phyloP scores from a whole-genome alignment of 1,284 basidiomycete genomes.

The Paramarasmius palmivorus region DNA sequence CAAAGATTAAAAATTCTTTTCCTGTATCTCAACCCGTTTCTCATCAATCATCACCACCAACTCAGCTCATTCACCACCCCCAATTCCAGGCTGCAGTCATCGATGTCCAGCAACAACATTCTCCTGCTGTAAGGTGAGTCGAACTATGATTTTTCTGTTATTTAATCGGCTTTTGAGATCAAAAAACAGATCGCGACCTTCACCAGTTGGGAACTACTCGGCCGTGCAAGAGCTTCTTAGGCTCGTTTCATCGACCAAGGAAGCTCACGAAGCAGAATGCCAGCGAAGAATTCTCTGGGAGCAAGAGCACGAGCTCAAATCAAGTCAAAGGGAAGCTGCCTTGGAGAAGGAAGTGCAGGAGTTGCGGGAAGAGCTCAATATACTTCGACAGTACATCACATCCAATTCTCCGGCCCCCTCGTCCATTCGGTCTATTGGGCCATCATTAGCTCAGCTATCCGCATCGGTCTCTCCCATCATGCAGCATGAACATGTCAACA shows the following conservation, averaged over 20 bases:
- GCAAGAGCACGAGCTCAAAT: slow-evolving; percentile 62
- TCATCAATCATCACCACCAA: slow-evolving; percentile 13
- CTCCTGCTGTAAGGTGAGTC: not conserved
- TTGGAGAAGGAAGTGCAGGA: slow-evolving; percentile 57
- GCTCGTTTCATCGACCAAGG: slow-evolving; percentile 50
- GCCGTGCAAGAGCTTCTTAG: slow-evolving; percentile 60
- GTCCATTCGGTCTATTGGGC: not conserved
- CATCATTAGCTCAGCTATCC: not conserved
- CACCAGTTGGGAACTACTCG: slow-evolving; percentile 38
- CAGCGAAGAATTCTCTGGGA: slow-evolving; percentile 65
- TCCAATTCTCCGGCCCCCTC: slow-evolving; percentile 1
- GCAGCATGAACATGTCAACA: slow-evolving; percentile 3
- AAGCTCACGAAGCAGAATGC: slow-evolving; percentile 59
- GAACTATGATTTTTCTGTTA: not conserved
- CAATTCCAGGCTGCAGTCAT: slow-evolving; percentile 56
- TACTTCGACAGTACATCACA: slow-evolving; percentile 46
- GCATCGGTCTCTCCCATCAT: slow-evolving; percentile 3
- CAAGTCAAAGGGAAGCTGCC: slow-evolving; percentile 52
- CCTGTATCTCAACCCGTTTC: slow-evolving; percentile 23
- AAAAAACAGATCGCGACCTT: slow-evolving; percentile 17
- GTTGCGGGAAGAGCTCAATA: slow-evolving; percentile 58
- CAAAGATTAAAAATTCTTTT: slow-evolving; percentile 25
- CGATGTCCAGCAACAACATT: slow-evolving; percentile 24
- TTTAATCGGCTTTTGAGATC: not conserved
- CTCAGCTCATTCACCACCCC: slow-evolving; percentile 21